Evolutionary conservation across 2,329 filamentous ascomycete species (phyloP), one percentile per base, ranked within the genome.

Genomic region (Eurotiales sp.): DNA sequence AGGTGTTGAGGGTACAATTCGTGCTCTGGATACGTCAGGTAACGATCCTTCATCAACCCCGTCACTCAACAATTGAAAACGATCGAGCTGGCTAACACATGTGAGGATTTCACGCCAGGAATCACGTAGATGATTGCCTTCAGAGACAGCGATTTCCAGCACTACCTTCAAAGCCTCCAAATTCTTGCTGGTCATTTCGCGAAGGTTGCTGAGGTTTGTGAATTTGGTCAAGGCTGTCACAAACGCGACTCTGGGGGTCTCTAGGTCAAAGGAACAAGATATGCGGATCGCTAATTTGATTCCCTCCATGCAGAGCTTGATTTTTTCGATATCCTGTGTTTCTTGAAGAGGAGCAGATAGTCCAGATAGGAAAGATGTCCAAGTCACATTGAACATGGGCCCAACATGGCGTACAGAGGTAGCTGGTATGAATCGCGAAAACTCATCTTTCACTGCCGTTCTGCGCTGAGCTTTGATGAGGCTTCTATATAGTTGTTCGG

Each of bases 341-440:
- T 96, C 91, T 61, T 97, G 93, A 67, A 93, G 91, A 59, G 95
- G 88, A 46, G 88, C 91, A 1, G 92, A 96, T 22, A 99, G 79
- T 0, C 91, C 91, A 4, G 92, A 97, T 63, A 99, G 87, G 69
- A 96, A 95, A 8, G 92, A 96, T 92, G 97, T 99, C 93, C 93
- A 99, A 0, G 90, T 95, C 21, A 96, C 90, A 62, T 96, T 91
- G 64, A 99, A 97, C 93, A 99, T 99, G 0, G 93, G 90, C 0
- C 93, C 93, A 45, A 96, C 88, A 67, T 99, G 93, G 61, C 90
- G 92, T 67, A 90, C 91, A 0, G 91, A 97, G 1, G 90, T 93
- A 3, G 93, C 93, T 1, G 90, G 88, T 50, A 99, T 95, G 69
- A 93, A 99, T 52, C 76, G 84, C 72, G 77, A 85, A 61, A 69